Conservation (phyloP, 495 filamentous ascomycete genomes). For the Penicillium ochrochloron region DNA sequence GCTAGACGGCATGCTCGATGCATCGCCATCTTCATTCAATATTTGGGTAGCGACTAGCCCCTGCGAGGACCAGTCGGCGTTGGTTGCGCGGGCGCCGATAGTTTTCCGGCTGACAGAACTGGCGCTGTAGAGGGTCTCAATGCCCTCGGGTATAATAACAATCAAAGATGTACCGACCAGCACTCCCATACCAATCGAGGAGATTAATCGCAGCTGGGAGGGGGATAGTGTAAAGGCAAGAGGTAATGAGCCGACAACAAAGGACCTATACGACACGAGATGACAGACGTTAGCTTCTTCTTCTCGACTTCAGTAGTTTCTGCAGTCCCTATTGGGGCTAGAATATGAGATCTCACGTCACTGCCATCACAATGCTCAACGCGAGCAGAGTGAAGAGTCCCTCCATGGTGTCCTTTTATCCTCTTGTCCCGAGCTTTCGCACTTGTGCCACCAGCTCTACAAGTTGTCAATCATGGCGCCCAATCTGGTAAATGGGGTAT, state of each 20-base stretch:
- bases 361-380: conserved; percentile 89
- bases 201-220: conserved; percentile 85
- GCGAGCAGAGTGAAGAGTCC: conserved; percentile 86
- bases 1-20: conserved; percentile 14
- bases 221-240: conserved; percentile 88
- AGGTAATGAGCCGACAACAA: conserved; percentile 90
- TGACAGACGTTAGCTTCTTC: conserved; percentile 19
- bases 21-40: conserved; percentile 11
- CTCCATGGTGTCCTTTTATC: conserved; percentile 56
- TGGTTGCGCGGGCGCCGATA: conserved; percentile 34
- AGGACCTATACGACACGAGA: conserved; percentile 66
- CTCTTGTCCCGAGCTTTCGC: conserved; percentile 34
- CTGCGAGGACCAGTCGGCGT: conserved; percentile 40
- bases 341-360: conserved; percentile 65
- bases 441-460: conserved; percentile 31
- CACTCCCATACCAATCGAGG: conserved; percentile 91
- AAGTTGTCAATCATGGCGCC: conserved; percentile 31
- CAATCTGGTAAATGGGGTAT: conserved; percentile 1
- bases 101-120: conserved; percentile 40
- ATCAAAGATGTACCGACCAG: conserved; percentile 93
- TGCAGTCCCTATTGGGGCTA: neutral
- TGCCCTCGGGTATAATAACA: conserved; percentile 95
- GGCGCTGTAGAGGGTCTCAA: conserved; percentile 84
- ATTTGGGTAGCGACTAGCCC: conserved; percentile 24
- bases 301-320: neutral